A percentile compares a stretch with the other conserved stretches of the same genome.
Evolutionary conservation across 1,284 basidiomycete species (phyloP).

Genomic region (Fomitopsis schrenkii): DNA sequence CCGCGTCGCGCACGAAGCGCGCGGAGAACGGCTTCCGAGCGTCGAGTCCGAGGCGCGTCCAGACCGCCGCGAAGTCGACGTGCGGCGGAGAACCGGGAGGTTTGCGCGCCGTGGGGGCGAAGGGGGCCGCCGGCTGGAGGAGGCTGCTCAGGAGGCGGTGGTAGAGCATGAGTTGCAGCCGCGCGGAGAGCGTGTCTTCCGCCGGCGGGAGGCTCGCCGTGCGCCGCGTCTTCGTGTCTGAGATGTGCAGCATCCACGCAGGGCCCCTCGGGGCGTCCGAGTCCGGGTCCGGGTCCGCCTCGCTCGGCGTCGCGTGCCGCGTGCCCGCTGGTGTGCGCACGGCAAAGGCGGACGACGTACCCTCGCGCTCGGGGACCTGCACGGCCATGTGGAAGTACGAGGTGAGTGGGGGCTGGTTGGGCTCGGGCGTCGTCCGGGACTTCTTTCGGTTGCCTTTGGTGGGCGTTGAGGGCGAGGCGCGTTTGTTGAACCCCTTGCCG

Average conservation of each 20-base stretch:
- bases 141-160: slow-evolving; percentile 63
- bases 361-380: background rate
- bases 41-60: slow-evolving; percentile 48
- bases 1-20: slow-evolving; percentile 50
- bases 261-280: background rate
- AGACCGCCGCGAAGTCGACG: slow-evolving; percentile 54
- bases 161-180: slow-evolving; percentile 85
- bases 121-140: slow-evolving; percentile 27
- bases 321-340: background rate
- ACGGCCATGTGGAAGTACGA: slow-evolving; percentile 20
- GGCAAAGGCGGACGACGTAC: background rate
- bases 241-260: slow-evolving; percentile 43
- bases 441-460: slow-evolving; percentile 25
- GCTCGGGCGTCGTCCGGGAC: slow-evolving; percentile 9
- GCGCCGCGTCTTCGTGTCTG: slow-evolving; percentile 77
- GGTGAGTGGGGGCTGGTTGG: slow-evolving; percentile 19
- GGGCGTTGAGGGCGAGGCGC: slow-evolving; percentile 13
- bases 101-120: background rate
- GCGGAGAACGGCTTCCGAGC: slow-evolving; percentile 46
- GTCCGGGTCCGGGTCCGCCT: background rate
- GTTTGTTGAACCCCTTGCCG: slow-evolving; percentile 11
- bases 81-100: slow-evolving; percentile 9
- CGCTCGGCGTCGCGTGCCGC: background rate
- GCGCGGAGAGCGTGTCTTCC: slow-evolving; percentile 59
- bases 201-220: slow-evolving; percentile 50